Base-by-base conservation (phyloP, 2,329 filamentous ascomycete species). In the Dactylella cylindrospora region DNA sequence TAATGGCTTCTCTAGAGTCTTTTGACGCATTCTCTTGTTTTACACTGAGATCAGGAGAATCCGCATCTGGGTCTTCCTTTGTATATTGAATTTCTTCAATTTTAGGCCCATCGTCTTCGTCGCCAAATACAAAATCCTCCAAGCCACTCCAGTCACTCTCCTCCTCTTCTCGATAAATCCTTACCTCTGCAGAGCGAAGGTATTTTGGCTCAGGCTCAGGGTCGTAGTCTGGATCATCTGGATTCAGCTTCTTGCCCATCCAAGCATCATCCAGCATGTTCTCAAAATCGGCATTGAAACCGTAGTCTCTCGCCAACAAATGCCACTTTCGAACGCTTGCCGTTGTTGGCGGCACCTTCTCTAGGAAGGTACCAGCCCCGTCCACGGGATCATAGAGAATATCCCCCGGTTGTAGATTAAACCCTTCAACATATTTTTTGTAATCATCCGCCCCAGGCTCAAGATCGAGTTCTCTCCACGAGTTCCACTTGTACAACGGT, bases 381-480 rank as follows among this genome's bases (percentile, higher is more conserved):
- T 33, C 38, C 9, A 2, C 10, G 1, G 25, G 31, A 41, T 60
- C 46, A 3, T 41, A 25, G 3, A 50, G 32, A 15, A 60, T 41
- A 19, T 60, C 31, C 8, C 49, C 39, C 10, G 49, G 49, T 23
- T 46, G 22, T 9, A 52, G 26, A 26, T 45, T 28, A 19, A 32
- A 33, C 8, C 31, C 15, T 17, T 51, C 46, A 19, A 60, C 41
- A 40, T 50, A 46, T 6, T 29, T 39, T 8, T 26, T 20, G 45
- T 46, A 60, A 5, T 39, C 23, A 1, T 19, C 3, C 2, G 54
- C 40, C 8, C 28, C 22, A 4, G 54, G 54, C 19, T 46, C 15
- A 3, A 60, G n/a, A n/a, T n/a, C n/a, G n/a, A n/a, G 22, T 28
- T 60, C 54, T 20, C 52, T 22, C 45, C 45, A 60, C 1, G 54